Evolutionary conservation across 2,329 filamentous ascomycete genomes (phyloP).

Genomic region (Sphaceloma murrayae): DNA sequence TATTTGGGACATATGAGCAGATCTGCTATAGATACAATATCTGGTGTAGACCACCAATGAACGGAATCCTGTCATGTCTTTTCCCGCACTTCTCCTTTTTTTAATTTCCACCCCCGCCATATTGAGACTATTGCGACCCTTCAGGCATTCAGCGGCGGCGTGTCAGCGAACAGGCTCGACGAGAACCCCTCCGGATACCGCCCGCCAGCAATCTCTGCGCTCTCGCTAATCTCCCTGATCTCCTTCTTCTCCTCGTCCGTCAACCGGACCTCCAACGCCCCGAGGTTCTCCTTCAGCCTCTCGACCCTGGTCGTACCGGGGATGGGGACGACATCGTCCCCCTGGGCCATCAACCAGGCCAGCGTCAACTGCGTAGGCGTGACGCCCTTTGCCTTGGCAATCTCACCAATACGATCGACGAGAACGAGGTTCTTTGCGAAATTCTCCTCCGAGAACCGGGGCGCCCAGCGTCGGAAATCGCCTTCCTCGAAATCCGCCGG

Average conservation of each 20-base stretch:
- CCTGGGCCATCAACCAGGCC: slow-evolving; percentile 54
- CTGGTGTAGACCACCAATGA: no score
- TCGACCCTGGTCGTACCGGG: slow-evolving; percentile 37
- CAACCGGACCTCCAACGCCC: slow-evolving; percentile 29
- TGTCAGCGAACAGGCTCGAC: slow-evolving; percentile 32
- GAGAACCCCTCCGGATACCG: slow-evolving; percentile 34
- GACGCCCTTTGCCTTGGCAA: slow-evolving; percentile 46
- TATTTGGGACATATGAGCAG: no score
- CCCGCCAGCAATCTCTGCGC: slow-evolving; percentile 28
- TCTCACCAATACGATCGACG: slow-evolving; percentile 40
- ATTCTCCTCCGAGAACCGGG: slow-evolving; percentile 45
- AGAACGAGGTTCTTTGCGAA: slow-evolving; percentile 48
- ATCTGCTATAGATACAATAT: no score
- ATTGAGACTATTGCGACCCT: no score
- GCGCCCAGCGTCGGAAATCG: slow-evolving; percentile 41
- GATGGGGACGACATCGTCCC: slow-evolving; percentile 24
- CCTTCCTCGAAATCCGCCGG: slow-evolving; percentile 39
- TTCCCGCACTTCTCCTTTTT: no score
- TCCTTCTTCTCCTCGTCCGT: slow-evolving; percentile 30
- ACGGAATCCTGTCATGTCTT: no score
- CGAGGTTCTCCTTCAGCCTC: slow-evolving; percentile 39
- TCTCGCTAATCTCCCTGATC: slow-evolving; percentile 30
- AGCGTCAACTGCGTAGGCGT: slow-evolving; percentile 51
- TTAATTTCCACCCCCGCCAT: no score
- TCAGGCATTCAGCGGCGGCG: slow-evolving; percentile 25